These are phyloP conservation scores for Euphorbia corollata DNA, from an alignment of 441 rosid genomes.

Conservation along the genomic window DNA sequence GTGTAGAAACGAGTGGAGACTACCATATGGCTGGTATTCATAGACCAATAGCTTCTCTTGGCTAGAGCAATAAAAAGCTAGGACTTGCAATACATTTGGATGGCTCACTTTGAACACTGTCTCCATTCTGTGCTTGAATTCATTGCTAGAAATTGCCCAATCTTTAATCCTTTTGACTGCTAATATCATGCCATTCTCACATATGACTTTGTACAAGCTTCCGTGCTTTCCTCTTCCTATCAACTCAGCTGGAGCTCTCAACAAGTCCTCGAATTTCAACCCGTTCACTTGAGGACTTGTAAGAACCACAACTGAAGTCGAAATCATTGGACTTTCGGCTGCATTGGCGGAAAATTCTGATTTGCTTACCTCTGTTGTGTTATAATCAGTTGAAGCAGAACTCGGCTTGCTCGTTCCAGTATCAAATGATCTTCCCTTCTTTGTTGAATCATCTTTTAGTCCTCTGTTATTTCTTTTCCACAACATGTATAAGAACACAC, in stretches of 20 bases:
- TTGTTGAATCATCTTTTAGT: constrained; percentile 18
- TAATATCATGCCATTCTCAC: constrained; percentile 31
- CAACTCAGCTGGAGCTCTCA: constrained; percentile 58
- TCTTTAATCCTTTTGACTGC: constrained; percentile 62
- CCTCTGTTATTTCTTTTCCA: constrained; percentile 14
- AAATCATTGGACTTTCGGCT: constrained; percentile 25
- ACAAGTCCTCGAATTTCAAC: constrained; percentile 46
- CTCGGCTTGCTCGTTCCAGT: constrained; percentile 21
- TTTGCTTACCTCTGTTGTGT: constrained; percentile 20
- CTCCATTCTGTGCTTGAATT: constrained; percentile 49
- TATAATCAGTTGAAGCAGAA: constrained; percentile 21
- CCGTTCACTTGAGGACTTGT: constrained; percentile 40
- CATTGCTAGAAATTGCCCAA: constrained; percentile 40
- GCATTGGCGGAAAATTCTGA: constrained; percentile 29
- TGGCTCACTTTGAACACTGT: constrained; percentile 37
- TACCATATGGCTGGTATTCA: constrained; percentile 43
- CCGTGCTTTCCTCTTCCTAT: constrained; percentile 47
- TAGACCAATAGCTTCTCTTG: constrained; percentile 57
- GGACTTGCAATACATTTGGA: constrained; percentile 38
- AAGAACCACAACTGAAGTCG: constrained; percentile 37
- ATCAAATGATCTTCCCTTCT: constrained; percentile 27
- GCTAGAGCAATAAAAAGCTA: constrained; percentile 42
- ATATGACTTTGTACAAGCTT: constrained; percentile 43
- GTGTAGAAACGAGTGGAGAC: constrained; percentile 44
- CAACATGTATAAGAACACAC: constrained; percentile 21